These are phyloP conservation scores for Diaporthe citriasiana DNA, from an alignment of 2,329 filamentous ascomycete genomes.

Conservation along the genomic window DNA sequence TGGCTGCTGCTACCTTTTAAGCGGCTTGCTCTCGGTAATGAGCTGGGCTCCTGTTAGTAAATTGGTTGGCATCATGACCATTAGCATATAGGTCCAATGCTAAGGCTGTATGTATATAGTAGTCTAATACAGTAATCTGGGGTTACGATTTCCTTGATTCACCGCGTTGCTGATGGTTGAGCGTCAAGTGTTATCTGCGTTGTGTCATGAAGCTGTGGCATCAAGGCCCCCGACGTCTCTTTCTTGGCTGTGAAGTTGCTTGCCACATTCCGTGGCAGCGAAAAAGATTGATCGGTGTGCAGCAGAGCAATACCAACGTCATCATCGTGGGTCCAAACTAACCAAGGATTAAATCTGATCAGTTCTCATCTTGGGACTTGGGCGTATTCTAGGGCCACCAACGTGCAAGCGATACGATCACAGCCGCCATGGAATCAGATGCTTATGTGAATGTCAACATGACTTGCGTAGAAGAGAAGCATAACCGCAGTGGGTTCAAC, in stretches of 20 bases:
- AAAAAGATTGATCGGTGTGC: background rate
- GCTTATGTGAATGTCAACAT: no score
- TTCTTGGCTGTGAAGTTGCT: background rate
- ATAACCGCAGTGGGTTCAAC: background rate
- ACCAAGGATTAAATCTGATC: background rate
- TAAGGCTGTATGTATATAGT: conserved; percentile 1
- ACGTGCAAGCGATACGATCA: background rate
- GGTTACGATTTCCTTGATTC: background rate
- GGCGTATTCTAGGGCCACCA: background rate
- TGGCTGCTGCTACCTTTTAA: conserved; percentile 37
- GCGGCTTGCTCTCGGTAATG: background rate
- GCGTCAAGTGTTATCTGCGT: no score
- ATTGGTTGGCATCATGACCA: background rate
- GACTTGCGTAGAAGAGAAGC: background rate
- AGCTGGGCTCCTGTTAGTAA: background rate
- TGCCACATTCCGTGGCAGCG: background rate
- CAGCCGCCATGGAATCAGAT: background rate
- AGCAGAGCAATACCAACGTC: background rate
- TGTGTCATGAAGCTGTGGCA: background rate
- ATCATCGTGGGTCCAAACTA: conserved; percentile 16
- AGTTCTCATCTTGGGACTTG: background rate
- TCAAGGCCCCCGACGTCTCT: background rate
- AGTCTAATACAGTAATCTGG: background rate
- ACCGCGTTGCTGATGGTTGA: background rate
- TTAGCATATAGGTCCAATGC: background rate